phyloP scores from a whole-genome alignment of 805 yeast genomes.

The Millerozyma acaciae region DNA sequence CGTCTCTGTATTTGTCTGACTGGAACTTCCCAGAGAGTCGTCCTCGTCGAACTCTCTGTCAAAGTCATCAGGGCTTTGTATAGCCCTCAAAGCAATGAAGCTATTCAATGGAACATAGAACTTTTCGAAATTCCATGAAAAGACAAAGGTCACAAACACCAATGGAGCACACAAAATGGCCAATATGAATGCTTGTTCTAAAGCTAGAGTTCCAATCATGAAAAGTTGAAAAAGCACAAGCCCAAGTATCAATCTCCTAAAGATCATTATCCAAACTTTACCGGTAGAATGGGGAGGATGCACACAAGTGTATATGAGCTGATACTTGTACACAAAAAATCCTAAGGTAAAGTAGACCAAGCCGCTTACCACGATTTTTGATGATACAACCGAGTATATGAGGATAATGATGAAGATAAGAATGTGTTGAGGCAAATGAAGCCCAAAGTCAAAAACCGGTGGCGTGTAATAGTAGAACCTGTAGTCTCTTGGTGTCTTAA shows the following conservation, averaged over 20 bases:
- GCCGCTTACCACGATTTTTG: constrained; percentile 58
- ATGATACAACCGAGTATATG: constrained; percentile 57
- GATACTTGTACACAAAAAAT: constrained; percentile 59
- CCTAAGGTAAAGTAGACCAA: constrained; percentile 54
- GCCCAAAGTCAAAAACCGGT: constrained; percentile 56
- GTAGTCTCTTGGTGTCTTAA: constrained; percentile 50
- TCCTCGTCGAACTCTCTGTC: constrained; percentile 40
- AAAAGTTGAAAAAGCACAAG: constrained; percentile 54
- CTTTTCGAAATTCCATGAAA: constrained; percentile 49
- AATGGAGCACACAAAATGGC: constrained; percentile 49
- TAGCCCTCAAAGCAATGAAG: constrained; percentile 58
- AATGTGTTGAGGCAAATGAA: constrained; percentile 59
- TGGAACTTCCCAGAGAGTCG: constrained; percentile 14
- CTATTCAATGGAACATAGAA: constrained; percentile 51
- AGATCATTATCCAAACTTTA: constrained; percentile 63
- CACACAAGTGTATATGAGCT: constrained; percentile 55
- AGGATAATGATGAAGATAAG: constrained; percentile 55
- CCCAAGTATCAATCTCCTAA: constrained; percentile 53
- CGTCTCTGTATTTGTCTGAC: constrained; percentile 4
- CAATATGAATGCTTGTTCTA: constrained; percentile 52
- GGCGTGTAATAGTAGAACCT: constrained; percentile 53
- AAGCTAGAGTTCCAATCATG: constrained; percentile 61
- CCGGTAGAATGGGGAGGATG: constrained; percentile 67
- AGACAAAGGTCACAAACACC: constrained; percentile 41
- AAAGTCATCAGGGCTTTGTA: constrained; percentile 39